Evolutionary conservation across 768 basidiomycete species (phyloP).

Genomic region (Tylopilus sp.): DNA sequence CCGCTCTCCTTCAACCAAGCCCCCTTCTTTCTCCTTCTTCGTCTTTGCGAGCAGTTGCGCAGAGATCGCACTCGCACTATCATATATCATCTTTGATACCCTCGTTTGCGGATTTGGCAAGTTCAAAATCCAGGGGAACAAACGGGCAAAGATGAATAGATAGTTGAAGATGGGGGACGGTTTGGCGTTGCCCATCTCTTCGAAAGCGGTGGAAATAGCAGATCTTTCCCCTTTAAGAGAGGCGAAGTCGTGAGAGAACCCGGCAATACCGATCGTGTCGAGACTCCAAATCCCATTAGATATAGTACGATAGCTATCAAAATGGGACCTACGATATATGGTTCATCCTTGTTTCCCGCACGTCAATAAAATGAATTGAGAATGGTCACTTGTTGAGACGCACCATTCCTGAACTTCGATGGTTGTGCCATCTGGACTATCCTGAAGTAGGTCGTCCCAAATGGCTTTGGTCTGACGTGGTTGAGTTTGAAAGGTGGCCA

Average conservation of each 20-base stretch:
- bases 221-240: slow-evolving; percentile 34
- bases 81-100: slow-evolving; percentile 26
- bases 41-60: slow-evolving; percentile 36
- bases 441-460: slow-evolving; percentile 30
- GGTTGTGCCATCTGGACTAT: slow-evolving; percentile 26
- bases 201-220: slow-evolving; percentile 16
- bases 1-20: slow-evolving; percentile 18
- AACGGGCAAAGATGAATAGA: slow-evolving; percentile 25
- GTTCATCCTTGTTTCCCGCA: slow-evolving; percentile 37
- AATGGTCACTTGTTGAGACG: neutral
- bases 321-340: slow-evolving; percentile 36
- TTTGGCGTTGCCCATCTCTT: slow-evolving; percentile 23
- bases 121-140: slow-evolving; percentile 30
- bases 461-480: slow-evolving; percentile 26
- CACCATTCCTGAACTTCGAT: slow-evolving; percentile 51
- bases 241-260: slow-evolving; percentile 47
- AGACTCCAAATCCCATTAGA: slow-evolving; percentile 24
- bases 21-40: slow-evolving; percentile 30
- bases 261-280: slow-evolving; percentile 42
- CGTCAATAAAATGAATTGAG: neutral
- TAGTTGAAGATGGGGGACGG: slow-evolving; percentile 16
- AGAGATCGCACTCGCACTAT: slow-evolving; percentile 33
- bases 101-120: slow-evolving; percentile 32
- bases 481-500: neutral
- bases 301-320: neutral